Conservation (phyloP, 2,329 filamentous ascomycete species). For the Aspergillus niger region DNA sequence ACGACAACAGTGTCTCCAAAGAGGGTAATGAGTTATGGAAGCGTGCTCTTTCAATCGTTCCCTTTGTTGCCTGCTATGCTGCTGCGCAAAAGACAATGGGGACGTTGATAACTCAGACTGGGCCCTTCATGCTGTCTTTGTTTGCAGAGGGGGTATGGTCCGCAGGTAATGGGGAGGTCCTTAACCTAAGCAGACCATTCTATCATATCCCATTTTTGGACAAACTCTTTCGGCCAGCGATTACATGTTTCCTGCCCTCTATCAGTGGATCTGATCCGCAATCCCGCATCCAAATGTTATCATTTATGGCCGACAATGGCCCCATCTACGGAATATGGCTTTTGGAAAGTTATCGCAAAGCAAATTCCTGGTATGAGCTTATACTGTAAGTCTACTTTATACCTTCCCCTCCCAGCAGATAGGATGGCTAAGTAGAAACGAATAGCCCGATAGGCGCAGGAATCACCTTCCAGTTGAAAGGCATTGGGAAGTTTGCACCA, state of each 20-base stretch:
- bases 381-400: neutral
- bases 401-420: fast-evolving
- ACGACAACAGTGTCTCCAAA: neutral
- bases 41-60: neutral
- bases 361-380: too few species aligned
- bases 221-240: neutral
- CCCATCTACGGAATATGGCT: too few species aligned
- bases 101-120: neutral
- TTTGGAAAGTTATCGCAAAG: too few species aligned
- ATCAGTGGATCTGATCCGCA: too few species aligned
- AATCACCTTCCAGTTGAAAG: neutral
- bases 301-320: too few species aligned
- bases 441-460: neutral
- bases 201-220: conserved; percentile 7
- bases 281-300: too few species aligned
- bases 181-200: neutral
- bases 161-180: neutral
- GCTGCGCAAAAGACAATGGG: neutral
- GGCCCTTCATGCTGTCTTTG: neutral
- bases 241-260: conserved; percentile 11
- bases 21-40: neutral
- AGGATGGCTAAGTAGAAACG: too few species aligned
- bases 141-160: conserved; percentile 5
- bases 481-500: conserved; percentile 10
- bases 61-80: conserved; percentile 3